Evolutionary conservation across 1,139 yeast species (phyloP), one percentile per base, ranked within the genome.

Genomic region (Magnusiomyces tetraspermus): DNA sequence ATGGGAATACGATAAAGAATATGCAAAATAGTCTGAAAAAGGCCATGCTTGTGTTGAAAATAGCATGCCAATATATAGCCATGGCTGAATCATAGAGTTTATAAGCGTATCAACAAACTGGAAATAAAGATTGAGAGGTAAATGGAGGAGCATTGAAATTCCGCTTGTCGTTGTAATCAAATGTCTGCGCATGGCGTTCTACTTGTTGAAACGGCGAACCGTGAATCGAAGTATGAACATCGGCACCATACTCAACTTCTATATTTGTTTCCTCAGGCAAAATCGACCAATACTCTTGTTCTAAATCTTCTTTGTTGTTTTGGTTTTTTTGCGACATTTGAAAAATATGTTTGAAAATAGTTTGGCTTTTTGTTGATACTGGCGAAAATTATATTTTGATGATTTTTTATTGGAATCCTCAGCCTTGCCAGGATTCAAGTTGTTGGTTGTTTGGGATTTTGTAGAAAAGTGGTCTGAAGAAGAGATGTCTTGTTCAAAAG

Each of bases 11-110:
- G 80, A 82, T 28, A 78, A 71, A 13, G 74, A 67, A 55, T 83
- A 83, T 0, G 88, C 69, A 64, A 78, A 81, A 60, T 82, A 87
- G 59, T 87, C 96, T 60, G 83, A 89, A 55, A 77, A 71, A 50
- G 72, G 71, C 95, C 95, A 88, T 54, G 81, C 76, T 55, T 79
- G 78, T 0, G 82, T 72, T 46, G 88, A 76, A 61, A 81, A 83
- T 1, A 84, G 71, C 85, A 82, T 82, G 1, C 84, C 85, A 13
- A 78, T 72, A 62, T 73, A 71, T 52, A 82, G 53, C 64, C 69
- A 68, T 0, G 84, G 77, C 28, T 65, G 67, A 2, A 73, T 65
- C 55, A 71, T 57, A 33, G 69, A 66, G 11, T 72, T 63, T 8
- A 76, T 70, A 48, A 68, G 69, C 40, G 75, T 73, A 49, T 73